Evolutionary conservation across 106 monocot species (phyloP), one percentile per base, ranked within the genome.

Genomic region (Dendrobium chrysotoxum): DNA sequence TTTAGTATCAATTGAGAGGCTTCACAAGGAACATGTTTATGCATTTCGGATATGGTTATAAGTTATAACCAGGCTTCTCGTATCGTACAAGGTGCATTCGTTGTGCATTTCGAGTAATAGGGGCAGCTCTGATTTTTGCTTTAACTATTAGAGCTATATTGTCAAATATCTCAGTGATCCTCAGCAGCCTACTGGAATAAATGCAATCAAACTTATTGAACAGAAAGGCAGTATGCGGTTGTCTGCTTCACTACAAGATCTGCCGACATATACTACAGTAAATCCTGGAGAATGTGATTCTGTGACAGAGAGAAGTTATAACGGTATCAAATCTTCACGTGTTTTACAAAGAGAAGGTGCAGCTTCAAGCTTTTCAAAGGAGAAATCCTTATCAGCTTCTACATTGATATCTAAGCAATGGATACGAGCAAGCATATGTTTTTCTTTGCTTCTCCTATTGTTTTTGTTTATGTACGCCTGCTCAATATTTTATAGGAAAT

Each of bases 331-430:
- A 65, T 83, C 84, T 65, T 25, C 76, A 20, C 88, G 78, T 76
- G 58, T 64, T 81, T 67, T 94, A 70, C 88, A 86, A 85, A 92
- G 86, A 82, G 88, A 93, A 61, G 87, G 84, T 55, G 57, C 61
- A 40, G 78, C 82, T 28, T 82, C 88, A 38, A 92, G 88, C 82
- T 94, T 94, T 86, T 97, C 97, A 46, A 97, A 97, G 86, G 94
- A 92, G 81, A 92, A 88, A 84, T 71, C 89, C 25, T 81, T 79
- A 41, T 54, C 86, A 12, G 30, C 85, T 42, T 73, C 81, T 41
- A 81, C 87, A 55, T 81, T 83, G 18, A 84, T 26, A 79, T 46
- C 89, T 70, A 95, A 85, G 82, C 92, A 87, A 87, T 88, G 85
- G 80, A 41, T 78, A 58, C 28, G 86, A 18, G 82, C 79, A 20